Base-by-base conservation (phyloP, 768 basidiomycete species). In the Suillus occidentalis region DNA sequence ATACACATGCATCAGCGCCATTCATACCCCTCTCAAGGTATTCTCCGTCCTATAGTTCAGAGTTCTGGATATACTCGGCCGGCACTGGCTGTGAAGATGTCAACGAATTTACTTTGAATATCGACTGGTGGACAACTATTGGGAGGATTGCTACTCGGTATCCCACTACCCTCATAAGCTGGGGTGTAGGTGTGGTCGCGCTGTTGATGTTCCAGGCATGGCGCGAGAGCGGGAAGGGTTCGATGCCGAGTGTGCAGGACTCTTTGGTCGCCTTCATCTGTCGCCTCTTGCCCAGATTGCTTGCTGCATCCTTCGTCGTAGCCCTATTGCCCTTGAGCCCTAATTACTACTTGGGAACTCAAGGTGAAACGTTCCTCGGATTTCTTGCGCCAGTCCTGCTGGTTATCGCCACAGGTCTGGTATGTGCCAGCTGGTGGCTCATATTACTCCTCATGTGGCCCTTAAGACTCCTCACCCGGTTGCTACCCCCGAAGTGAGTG, bases 121-220 rank as follows among this genome's bases (percentile, higher is more conserved):
- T 97, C 8, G 92, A 95, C 72, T 87, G 88, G 87, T 79, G 81
- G 74, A 81, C 84, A 12, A 92, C 89, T 2, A 64, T 93, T 7
- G 92, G 92, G 2, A 82, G 90, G 43, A 83, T 87, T 74, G 87
- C 88, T 1, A 79, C 87, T 20, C 82, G 97, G 28, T 98, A 94
- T 77, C 84, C 89, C 56, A 89, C 86, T 39, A 87, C 88, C 2
- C 70, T 92, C 0, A 79, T 89, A 4, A 84, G 84, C 34, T 97
- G 95, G 90, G 82, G 87, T 3, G 78, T 90, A 2, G 94, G 91
- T 5, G 76, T 93, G n/a, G 84, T 87, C 1, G 80, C 84, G 5
- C 68, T 91, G 18, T 70, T 89, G 0, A 62, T 91, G 25, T 88
- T 85, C 68, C 75, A 81, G 40, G 83, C 82, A 7, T 88, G 85